These are phyloP conservation scores for Lentinula sp. DNA, from an alignment of 768 basidiomycete species.

Conservation along the genomic window DNA sequence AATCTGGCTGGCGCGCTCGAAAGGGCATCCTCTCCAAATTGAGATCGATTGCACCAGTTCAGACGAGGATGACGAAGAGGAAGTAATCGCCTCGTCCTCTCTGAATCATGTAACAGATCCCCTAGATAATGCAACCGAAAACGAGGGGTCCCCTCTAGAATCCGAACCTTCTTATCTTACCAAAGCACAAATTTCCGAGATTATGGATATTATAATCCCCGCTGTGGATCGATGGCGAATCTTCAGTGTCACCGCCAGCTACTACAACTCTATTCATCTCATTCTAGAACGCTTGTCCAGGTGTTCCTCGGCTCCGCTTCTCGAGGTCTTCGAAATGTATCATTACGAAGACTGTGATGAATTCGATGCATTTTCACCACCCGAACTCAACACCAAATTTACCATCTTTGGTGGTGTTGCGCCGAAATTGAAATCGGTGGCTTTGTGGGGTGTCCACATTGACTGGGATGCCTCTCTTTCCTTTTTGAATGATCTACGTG, in stretches of 20 bases:
- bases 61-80: not conserved
- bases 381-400: conserved; percentile 32
- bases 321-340: conserved; percentile 42
- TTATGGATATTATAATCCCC: conserved; percentile 14
- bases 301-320: conserved; percentile 15
- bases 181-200: not conserved
- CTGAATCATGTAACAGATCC: not conserved
- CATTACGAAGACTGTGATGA: conserved; percentile 48
- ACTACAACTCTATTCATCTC: conserved; percentile 16
- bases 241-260: conserved; percentile 19
- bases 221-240: conserved; percentile 20
- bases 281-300: conserved; percentile 17
- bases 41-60: conserved; percentile 12
- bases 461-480: conserved; percentile 49
- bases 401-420: conserved; percentile 48
- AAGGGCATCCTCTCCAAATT: conserved; percentile 21
- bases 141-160: not conserved
- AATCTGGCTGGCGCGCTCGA: conserved; percentile 25
- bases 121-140: not conserved
- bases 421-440: conserved; percentile 43
- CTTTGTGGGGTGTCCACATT: conserved; percentile 67
- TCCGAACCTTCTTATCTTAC: not conserved
- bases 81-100: conserved; percentile 21
- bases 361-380: conserved; percentile 32
- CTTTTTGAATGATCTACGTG: conserved; percentile 38